Conservation (phyloP, 768 basidiomycete species). For the Boletellus emodensis region DNA sequence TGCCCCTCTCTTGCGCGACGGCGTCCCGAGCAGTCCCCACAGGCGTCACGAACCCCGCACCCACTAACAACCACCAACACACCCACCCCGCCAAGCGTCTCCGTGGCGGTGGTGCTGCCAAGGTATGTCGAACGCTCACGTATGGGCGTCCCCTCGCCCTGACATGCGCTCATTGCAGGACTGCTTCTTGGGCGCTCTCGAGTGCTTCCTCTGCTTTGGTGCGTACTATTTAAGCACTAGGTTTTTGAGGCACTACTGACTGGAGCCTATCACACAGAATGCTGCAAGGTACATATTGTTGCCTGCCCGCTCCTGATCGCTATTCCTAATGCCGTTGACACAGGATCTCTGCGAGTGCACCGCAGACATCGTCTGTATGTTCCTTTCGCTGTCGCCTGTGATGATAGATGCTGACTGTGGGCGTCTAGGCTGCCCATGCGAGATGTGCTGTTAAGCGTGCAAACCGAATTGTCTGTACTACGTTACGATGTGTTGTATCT, state of each 20-base stretch:
- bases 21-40: not conserved
- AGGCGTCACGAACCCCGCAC: constrained; percentile 48
- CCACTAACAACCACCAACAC: constrained; percentile 39
- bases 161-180: constrained; percentile 39
- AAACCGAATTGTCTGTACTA: constrained; percentile 1
- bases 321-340: not conserved
- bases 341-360: constrained; percentile 69
- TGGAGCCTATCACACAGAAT: constrained; percentile 40
- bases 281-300: constrained; percentile 53
- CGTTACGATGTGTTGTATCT: constrained; percentile 15
- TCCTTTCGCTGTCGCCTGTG: not conserved
- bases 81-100: constrained; percentile 50
- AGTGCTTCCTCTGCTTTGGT: constrained; percentile 75
- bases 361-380: constrained; percentile 69
- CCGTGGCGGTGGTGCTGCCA: constrained; percentile 68
- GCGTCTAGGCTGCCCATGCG: constrained; percentile 67
- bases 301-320: not conserved
- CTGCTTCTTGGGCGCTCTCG: constrained; percentile 58
- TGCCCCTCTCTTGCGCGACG: too few species aligned
- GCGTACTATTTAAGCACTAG: constrained; percentile 19
- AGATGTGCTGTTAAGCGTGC: constrained; percentile 59
- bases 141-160: not conserved
- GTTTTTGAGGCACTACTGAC: not conserved
- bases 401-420: not conserved
- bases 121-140: constrained; percentile 35